A percentile compares a stretch with the other conserved stretches of the same genome.
Conservation (phyloP, 192 early-diverging fungal genomes). For the Coemansia sp. region DNA sequence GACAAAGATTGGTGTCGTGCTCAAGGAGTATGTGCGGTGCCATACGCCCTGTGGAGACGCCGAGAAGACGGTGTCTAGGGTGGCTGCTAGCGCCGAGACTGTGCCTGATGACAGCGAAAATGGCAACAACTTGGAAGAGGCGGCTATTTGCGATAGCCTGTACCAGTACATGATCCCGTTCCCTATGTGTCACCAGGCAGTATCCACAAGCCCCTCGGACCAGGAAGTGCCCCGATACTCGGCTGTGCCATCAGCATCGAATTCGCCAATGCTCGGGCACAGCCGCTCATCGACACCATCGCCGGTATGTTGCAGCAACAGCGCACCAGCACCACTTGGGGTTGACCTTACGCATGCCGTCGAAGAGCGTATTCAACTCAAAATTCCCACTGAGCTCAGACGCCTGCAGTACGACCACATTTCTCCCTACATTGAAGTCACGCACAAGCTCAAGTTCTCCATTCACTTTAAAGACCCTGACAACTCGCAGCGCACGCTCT, state of each 20-base stretch:
- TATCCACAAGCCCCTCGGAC: not conserved
- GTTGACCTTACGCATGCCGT: slow-evolving; percentile 38
- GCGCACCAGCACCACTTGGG: slow-evolving; percentile 11
- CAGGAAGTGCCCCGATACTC: slow-evolving; percentile 5
- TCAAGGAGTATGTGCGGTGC: slow-evolving; percentile 56
- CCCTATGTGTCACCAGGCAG: slow-evolving; percentile 4
- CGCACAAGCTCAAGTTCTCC: slow-evolving; percentile 54
- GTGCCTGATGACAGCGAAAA: slow-evolving; percentile 9
- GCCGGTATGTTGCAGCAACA: slow-evolving; percentile 9
- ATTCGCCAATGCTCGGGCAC: not conserved
- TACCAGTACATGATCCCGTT: slow-evolving; percentile 12
- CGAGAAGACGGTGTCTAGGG: slow-evolving; percentile 48
- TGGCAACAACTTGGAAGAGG: slow-evolving; percentile 3
- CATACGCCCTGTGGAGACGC: slow-evolving; percentile 45
- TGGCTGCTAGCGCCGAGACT: slow-evolving; percentile 31
- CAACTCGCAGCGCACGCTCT: slow-evolving; percentile 38
- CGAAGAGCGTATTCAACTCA: slow-evolving; percentile 36
- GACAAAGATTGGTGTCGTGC: slow-evolving; percentile 40
- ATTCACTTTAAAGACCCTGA: slow-evolving; percentile 50
- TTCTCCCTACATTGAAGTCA: slow-evolving; percentile 49
- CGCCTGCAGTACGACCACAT: slow-evolving; percentile 56
- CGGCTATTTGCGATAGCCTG: slow-evolving; percentile 1
- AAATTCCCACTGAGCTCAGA: slow-evolving; percentile 30
- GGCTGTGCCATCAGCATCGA: slow-evolving; percentile 3
- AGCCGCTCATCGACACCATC: slow-evolving; percentile 1